Base-by-base conservation (phyloP, 2,329 filamentous ascomycete genomes). In the Penicillium olsonii region DNA sequence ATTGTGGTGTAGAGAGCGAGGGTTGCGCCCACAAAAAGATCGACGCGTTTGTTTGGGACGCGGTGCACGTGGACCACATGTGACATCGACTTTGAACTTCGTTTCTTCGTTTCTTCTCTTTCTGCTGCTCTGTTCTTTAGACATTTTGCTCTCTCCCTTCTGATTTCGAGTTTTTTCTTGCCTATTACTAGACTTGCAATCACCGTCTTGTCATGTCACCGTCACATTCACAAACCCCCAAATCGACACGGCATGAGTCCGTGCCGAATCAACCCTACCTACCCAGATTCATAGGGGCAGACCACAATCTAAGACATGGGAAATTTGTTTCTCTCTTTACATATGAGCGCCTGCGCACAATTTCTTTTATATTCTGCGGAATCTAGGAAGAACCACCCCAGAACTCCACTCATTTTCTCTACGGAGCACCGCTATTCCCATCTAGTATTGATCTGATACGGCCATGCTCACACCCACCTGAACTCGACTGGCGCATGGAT, bases 11-110 rank as follows among this genome's bases (percentile, higher is more conserved):
- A 37, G 20, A 37, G 17, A 39, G n/a, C 20, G 17, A n/a, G 17
- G 11, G 19, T 19, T 35, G 47, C 20, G 18, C 27, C 24, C 27
- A 24, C 29, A 41, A 24, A 43, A 45, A 50, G 42, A 37, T 27
- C 15, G 38, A 51, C 43, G 49, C 50, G 52, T 44, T 48, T 54
- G 43, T 51, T 45, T 53, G 39, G 46, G 26, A 53, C 54, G 54
- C 55, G n/a, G 55, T 57, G 46, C 55, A 53, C 53, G 55, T 57
- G 55, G 41, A 39, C 26, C 18, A 39, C 45, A 48, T 42, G n/a
- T n/a, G n/a, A n/a, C n/a, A n/a, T n/a, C n/a, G n/a, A n/a, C n/a
- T n/a, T n/a, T n/a, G n/a, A n/a, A n/a, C n/a, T 39, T 22, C 24
- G 37, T 14, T 39, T n/a, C 19, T 39, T 15, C n/a, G n/a, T n/a